Evolutionary conservation across 2,329 filamentous ascomycete species (phyloP).

Genomic region (Diaporthe amygdali): DNA sequence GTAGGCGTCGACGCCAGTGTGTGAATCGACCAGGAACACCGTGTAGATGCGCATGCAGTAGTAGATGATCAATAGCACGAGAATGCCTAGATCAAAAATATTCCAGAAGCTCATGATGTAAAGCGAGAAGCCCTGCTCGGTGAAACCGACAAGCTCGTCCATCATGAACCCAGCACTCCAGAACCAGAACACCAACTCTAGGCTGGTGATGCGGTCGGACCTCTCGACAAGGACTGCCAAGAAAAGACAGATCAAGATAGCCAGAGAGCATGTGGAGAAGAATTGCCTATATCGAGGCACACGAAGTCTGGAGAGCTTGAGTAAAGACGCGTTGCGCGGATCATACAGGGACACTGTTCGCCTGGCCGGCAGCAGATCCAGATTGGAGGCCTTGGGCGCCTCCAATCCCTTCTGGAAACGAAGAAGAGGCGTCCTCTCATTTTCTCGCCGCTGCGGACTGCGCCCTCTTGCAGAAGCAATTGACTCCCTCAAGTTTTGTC

Average conservation of each 20-base stretch:
- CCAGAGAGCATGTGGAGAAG: constrained; percentile 86
- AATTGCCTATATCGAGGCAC: constrained; percentile 93
- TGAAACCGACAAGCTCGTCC: constrained; percentile 94
- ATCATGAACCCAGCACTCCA: constrained; percentile 98
- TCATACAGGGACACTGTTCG: constrained; percentile 88
- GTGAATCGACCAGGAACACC: constrained; percentile 78
- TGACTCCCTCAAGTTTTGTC: constrained; percentile 47
- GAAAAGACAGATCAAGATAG: constrained; percentile 83
- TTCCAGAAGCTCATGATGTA: constrained; percentile 99
- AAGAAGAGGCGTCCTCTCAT: constrained; percentile 58
- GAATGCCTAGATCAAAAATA: constrained; percentile 88
- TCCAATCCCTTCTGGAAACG: constrained; percentile 40
- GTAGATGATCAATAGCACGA: constrained; percentile 85
- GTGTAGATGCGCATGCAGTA: constrained; percentile 90
- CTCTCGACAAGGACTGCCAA: constrained; percentile 79
- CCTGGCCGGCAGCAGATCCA: constrained; percentile 47
- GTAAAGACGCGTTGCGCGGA: constrained; percentile 84
- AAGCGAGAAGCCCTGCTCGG: constrained; percentile 92
- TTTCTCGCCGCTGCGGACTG: constrained; percentile 36
- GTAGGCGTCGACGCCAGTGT: constrained; percentile 82
- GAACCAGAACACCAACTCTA: constrained; percentile 95
- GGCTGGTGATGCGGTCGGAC: constrained; percentile 78
- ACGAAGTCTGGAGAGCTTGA: constrained; percentile 88
- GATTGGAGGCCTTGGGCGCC: constrained; percentile 35
- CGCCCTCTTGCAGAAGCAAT: constrained; percentile 23